Base-by-base conservation (phyloP, 2,329 filamentous ascomycete genomes). In the Colletotrichum sp. region DNA sequence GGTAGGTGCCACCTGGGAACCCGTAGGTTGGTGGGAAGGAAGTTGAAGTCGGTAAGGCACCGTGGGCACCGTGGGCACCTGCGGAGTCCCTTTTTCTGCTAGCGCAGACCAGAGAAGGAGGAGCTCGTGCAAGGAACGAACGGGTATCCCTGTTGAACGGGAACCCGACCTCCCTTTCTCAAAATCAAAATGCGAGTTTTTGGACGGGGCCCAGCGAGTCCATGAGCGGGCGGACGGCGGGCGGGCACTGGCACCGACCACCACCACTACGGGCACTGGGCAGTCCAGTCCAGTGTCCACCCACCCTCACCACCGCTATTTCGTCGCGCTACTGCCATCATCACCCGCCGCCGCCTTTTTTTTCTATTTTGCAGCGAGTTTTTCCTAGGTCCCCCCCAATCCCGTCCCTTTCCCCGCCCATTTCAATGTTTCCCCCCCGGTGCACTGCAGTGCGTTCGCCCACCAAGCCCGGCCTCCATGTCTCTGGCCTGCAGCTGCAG, bases 221-320 rank as follows among this genome's bases (percentile, higher is more conserved):
- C n/a, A n/a, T 32, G 43, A 52, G 43, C 43, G 43, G 43, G 43
- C 43, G 16, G 43, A 21, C 43, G 12, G 43, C 43, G n/a, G 36
- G 68, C 66, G 52, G 66, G 66, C 66, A 69, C 30, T 58, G 55
- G 55, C 43, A 67, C 60, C 65, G 69, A 71, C 69, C 69, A 63
- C 43, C 43, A 52, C 43, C 43, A 52, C 43, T 21, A 52, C 43
- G 43, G 43, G 43, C 43, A 52, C 43, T 21, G 43, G 43, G n/a
- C 43, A 52, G 38, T 48, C 38, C 38, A 43, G 38, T 48, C 15
- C 36, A 38, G 36, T 38, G 4, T 38, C 38, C 18, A 67, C 38
- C 26, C 21, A n/a, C 64, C 48, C 24, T 68, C 72, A 67, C 72
- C 48, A 75, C 68, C 67, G 66, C 60, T 71, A 58, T 70, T 73